A percentile compares a stretch with the other conserved stretches of the same genome.
Evolutionary conservation across 371 early-diverging fungal genomes (phyloP).

Genomic region (Actinomucor elegans): DNA sequence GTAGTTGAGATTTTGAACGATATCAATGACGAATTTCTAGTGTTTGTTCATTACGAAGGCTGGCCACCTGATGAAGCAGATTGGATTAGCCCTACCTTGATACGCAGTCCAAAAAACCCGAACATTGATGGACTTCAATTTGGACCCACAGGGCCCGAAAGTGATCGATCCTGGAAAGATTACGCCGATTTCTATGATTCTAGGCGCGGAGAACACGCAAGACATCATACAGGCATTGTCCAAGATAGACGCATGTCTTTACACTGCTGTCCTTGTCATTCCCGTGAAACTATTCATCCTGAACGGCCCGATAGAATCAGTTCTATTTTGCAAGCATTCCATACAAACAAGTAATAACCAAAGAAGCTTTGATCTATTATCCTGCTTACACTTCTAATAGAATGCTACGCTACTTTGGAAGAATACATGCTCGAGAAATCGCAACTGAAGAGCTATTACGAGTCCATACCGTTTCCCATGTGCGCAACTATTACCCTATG

Average conservation of each 20-base stretch:
- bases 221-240: slow-evolving; percentile 59
- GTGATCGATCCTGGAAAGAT: slow-evolving; percentile 51
- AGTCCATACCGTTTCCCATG: slow-evolving; percentile 55
- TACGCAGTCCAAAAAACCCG: slow-evolving; percentile 12
- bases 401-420: slow-evolving; percentile 45
- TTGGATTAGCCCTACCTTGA: slow-evolving; percentile 52
- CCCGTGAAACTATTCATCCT: slow-evolving; percentile 59
- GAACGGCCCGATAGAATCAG: slow-evolving; percentile 62
- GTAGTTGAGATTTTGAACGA: slow-evolving; percentile 32
- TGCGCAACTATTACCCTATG: slow-evolving; percentile 51
- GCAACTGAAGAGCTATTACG: slow-evolving; percentile 51
- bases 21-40: slow-evolving; percentile 12
- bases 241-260: slow-evolving; percentile 59
- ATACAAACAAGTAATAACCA: slow-evolving; percentile 35
- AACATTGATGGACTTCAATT: slow-evolving; percentile 21
- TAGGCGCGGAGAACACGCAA: slow-evolving; percentile 40
- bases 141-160: slow-evolving; percentile 55
- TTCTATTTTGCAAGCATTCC: slow-evolving; percentile 38
- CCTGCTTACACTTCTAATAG: neutral
- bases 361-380: too few species aligned
- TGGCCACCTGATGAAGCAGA: slow-evolving; percentile 64
- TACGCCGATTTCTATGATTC: slow-evolving; percentile 59
- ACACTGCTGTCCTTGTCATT: slow-evolving; percentile 62
- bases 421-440: slow-evolving; percentile 54
- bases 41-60: slow-evolving; percentile 64